Conservation (phyloP, 305 asterid genomes). For the Fraxinus xanthoxyloides region DNA sequence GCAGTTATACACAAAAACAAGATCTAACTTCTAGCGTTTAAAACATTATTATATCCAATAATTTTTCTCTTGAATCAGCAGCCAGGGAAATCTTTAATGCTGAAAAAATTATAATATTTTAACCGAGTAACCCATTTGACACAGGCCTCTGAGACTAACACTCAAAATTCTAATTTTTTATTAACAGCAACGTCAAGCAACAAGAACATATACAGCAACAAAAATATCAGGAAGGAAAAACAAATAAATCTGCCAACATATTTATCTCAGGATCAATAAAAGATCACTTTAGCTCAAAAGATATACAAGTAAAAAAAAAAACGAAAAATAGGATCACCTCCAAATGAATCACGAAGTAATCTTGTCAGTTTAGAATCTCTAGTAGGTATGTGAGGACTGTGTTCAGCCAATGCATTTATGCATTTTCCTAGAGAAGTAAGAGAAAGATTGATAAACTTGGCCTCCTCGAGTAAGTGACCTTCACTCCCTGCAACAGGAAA, state of each 20-base stretch:
- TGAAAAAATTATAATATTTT: neutral
- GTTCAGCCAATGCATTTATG: conserved; percentile 91
- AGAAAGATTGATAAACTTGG: conserved; percentile 90
- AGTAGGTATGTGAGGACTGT: conserved; percentile 88
- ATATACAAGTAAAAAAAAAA: conserved; percentile 1
- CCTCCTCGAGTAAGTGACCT: conserved; percentile 87
- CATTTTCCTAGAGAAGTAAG: conserved; percentile 88
- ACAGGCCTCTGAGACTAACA: neutral
- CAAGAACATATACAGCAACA: neutral
- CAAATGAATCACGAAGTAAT: conserved; percentile 93
- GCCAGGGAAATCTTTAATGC: neutral
- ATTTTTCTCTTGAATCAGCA: neutral
- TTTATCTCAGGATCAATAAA: neutral
- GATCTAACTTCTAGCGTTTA: neutral
- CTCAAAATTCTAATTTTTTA: neutral
- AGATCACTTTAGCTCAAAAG: neutral
- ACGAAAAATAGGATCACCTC: conserved; percentile 50
- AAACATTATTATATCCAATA: neutral
- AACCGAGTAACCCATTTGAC: neutral
- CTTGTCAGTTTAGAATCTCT: conserved; percentile 94
- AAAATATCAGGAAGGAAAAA: neutral
- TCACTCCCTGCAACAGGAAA: conserved; percentile 70
- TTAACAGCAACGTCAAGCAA: neutral
- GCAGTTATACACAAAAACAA: neutral
- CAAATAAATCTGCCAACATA: neutral